Conservation (phyloP, 768 basidiomycete genomes). For the Leccinum olivaceopallidum region DNA sequence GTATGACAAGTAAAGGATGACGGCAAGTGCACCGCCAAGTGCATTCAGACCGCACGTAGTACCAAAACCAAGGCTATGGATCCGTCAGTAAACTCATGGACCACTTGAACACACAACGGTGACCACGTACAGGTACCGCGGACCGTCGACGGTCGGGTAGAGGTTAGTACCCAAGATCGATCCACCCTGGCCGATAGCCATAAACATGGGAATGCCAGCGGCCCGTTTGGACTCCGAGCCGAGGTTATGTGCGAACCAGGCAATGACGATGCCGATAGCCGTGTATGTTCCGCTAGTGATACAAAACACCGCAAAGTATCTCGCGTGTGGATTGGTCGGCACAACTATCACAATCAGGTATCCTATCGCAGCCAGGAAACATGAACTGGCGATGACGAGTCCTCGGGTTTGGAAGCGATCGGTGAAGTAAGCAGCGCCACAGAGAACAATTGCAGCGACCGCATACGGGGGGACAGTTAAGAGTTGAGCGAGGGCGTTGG, state of each 20-base stretch:
- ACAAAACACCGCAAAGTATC: constrained; percentile 79
- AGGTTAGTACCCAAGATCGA: constrained; percentile 72
- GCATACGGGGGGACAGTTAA: constrained; percentile 84
- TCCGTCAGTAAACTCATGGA: background rate
- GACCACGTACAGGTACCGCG: constrained; percentile 57
- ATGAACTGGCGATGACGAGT: constrained; percentile 33
- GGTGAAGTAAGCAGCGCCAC: constrained; percentile 57
- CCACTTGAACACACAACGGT: background rate
- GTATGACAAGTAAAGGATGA: constrained; percentile 61
- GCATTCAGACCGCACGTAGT: constrained; percentile 41
- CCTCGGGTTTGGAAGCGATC: constrained; percentile 68
- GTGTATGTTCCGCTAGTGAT: constrained; percentile 79
- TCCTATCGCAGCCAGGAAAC: constrained; percentile 38
- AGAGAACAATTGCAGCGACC: constrained; percentile 64
- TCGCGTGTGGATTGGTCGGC: constrained; percentile 52
- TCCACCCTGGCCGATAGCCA: constrained; percentile 79
- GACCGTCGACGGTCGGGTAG: constrained; percentile 64
- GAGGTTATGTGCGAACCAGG: constrained; percentile 80
- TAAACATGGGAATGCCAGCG: constrained; percentile 74
- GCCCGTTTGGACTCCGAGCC: constrained; percentile 80
- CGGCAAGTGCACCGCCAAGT: constrained; percentile 26
- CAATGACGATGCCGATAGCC: constrained; percentile 69
- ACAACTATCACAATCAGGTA: constrained; percentile 65
- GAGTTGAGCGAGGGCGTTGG: constrained; percentile 50
- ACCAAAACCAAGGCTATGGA: constrained; percentile 51